A percentile compares a stretch with the other conserved stretches of the same genome.
Evolutionary conservation across 257 asterid genomes (phyloP).

Genomic region (Solanum corneliomulleri): DNA sequence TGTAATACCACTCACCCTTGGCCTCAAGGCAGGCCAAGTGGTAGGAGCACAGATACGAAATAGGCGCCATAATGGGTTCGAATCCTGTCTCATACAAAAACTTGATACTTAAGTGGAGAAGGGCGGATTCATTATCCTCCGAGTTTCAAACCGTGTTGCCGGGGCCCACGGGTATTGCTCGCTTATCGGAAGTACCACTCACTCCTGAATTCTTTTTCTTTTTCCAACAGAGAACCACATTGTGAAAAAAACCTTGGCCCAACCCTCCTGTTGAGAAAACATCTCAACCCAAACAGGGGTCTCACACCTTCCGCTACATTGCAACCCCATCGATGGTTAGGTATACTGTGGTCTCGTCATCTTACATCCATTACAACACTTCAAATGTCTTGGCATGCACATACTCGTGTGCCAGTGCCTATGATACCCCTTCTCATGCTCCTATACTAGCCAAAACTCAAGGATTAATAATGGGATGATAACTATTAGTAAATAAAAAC

Average conservation of each 20-base stretch:
- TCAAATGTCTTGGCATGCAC: background rate
- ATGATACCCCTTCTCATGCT: background rate
- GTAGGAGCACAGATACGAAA: background rate
- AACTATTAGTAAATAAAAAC: background rate
- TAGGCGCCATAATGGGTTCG: background rate
- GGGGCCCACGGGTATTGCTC: background rate
- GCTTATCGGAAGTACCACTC: background rate
- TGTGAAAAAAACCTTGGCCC: background rate
- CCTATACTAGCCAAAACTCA: background rate
- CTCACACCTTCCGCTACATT: background rate
- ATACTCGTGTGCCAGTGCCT: background rate
- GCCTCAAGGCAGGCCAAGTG: background rate
- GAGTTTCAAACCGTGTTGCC: background rate
- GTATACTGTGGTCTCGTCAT: background rate
- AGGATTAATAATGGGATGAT: background rate
- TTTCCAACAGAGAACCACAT: background rate
- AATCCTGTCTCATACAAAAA: background rate
- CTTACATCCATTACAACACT: background rate
- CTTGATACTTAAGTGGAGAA: background rate
- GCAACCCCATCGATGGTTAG: background rate
- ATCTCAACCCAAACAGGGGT: background rate
- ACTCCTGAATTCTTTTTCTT: background rate
- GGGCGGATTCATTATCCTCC: background rate
- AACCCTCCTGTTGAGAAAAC: background rate
- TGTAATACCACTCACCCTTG: background rate